Base-by-base conservation (phyloP, 2,329 filamentous ascomycete species). In the Pseudogymnoascus sp. region DNA sequence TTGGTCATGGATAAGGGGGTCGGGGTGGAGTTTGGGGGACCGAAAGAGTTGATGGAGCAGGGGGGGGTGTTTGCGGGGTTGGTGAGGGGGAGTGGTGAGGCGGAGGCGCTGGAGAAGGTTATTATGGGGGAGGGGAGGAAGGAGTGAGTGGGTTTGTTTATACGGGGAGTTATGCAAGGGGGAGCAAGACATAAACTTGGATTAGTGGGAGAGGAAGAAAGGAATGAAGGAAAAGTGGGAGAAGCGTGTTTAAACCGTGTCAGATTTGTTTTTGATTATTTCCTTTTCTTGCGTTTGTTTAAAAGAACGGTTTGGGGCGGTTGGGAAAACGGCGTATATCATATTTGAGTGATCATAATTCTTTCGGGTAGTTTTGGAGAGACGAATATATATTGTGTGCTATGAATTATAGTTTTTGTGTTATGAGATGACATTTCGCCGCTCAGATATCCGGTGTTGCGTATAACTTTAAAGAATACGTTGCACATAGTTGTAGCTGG, bases 1-100 rank as follows among this genome's bases (percentile, higher is more conserved):
- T 77, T 91, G 10, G 88, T 92, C 5, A 77, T 92, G 65, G 83
- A 83, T 62, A 87, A 88, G 35, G 88, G 89, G 0, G 75, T 74
- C 45, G 87, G 87, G 0, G 82, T 84, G 14, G 89, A 91, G 74
- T 90, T 82, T 72, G 88, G 87, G 3, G 78, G 77, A 5, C 88
- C 88, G 1, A 77, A 72, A 67, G 83, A 88, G 69, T 73, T 91
- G 62, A 84, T 87, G 80, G 76, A 78, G 60, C 69, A 68, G 14
- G 74, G 80, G 19, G 72, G 70, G 0, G 67, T 84, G 1, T 89
- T 89, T 70, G 78, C 78, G 63, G 79, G 80, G n/a, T 84, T 89
- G 83, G 84, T 83, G 41, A 78, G 82, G 71, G 80, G 83, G 70
- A 85, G 81, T 66, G 83, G 83, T 0, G 83, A 86, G 75, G 80